Conservation (phyloP, 345 rosid genomes). For the Populus euphratica region DNA sequence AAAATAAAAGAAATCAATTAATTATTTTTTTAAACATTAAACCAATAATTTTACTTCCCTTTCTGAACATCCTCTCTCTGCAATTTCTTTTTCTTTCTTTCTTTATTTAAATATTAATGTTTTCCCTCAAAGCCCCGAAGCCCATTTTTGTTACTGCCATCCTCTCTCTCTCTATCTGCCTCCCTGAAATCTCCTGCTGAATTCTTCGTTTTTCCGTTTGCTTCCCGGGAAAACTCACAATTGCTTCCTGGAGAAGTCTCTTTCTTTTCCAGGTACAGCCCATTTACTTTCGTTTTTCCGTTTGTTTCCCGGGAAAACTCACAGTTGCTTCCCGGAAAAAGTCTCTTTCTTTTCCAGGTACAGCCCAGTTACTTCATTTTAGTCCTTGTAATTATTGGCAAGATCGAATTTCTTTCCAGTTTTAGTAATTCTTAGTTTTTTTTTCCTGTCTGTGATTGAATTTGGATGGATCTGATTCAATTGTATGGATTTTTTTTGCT, state of each 20-base stretch:
- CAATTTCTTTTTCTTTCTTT: background rate
- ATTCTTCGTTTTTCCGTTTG: background rate
- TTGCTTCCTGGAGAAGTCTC: background rate
- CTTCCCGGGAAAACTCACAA: background rate
- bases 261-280: background rate
- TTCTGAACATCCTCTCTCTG: background rate
- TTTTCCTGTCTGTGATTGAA: background rate
- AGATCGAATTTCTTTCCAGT: background rate
- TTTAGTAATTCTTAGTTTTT: background rate
- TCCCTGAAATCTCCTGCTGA: background rate
- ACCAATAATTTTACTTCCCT: background rate
- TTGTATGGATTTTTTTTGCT: background rate
- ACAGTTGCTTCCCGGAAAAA: background rate
- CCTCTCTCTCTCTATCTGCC: background rate
- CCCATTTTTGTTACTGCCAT: background rate
- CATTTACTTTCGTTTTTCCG: background rate
- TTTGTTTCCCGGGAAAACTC: slow-evolving; percentile 4
- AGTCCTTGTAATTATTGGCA: background rate
- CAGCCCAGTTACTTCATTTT: background rate
- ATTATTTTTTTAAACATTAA: background rate
- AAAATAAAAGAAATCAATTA: background rate
- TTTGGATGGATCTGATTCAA: background rate
- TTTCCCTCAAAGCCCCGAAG: background rate
- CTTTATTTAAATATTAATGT: background rate
- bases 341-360: background rate